These are phyloP conservation scores for Hirschioporus abietinus DNA, from an alignment of 768 basidiomycete genomes.

Conservation along the genomic window DNA sequence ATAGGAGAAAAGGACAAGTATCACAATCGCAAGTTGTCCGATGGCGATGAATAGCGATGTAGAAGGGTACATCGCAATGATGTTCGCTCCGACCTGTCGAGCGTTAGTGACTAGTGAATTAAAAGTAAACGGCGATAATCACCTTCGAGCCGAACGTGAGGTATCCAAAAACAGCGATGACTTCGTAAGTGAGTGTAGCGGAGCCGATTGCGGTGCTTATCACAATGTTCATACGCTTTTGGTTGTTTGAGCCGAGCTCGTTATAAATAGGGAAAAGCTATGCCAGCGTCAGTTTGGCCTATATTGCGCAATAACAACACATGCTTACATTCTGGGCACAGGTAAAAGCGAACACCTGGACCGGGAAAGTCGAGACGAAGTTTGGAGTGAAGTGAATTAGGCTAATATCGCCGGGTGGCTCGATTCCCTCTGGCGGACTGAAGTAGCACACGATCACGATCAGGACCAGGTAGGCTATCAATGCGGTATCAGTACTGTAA, in stretches of 20 bases:
- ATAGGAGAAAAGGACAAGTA: slow-evolving; percentile 88
- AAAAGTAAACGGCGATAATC: slow-evolving; percentile 15
- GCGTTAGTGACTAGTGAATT: slow-evolving; percentile 9
- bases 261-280: slow-evolving; percentile 94
- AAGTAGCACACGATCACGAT: slow-evolving; percentile 82
- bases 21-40: slow-evolving; percentile 88
- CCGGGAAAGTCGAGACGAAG: slow-evolving; percentile 84
- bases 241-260: slow-evolving; percentile 78
- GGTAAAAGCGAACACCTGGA: slow-evolving; percentile 90
- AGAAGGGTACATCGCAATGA: slow-evolving; percentile 91
- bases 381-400: slow-evolving; percentile 69
- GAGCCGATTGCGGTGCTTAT: slow-evolving; percentile 84
- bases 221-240: slow-evolving; percentile 80
- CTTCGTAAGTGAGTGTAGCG: slow-evolving; percentile 78
- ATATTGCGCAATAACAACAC: slow-evolving; percentile 7
- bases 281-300: slow-evolving; percentile 9
- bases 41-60: slow-evolving; percentile 90
- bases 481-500: slow-evolving; percentile 8
- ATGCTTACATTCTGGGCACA: slow-evolving; percentile 83
- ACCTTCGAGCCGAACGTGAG: slow-evolving; percentile 89
- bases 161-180: slow-evolving; percentile 87
- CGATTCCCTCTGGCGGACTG: slow-evolving; percentile 61
- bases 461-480: slow-evolving; percentile 64
- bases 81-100: slow-evolving; percentile 76
- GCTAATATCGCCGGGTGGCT: slow-evolving; percentile 59